Conservation (phyloP, 2,329 filamentous ascomycete genomes). For the Aureobasidium sp. region DNA sequence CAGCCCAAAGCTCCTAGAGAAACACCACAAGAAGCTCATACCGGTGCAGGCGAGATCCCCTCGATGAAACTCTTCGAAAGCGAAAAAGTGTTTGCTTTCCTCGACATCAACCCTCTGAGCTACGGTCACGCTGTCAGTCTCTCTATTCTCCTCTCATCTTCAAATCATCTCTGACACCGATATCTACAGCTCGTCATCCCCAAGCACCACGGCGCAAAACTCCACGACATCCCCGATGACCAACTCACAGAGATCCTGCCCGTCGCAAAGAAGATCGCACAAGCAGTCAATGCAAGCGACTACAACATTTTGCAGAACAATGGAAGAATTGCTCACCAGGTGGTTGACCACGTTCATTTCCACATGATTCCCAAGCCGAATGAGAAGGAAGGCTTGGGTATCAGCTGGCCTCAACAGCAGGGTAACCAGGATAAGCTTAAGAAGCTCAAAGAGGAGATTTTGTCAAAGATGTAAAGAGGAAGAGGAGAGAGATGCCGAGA, state of each 20-base stretch:
- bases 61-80: slow-evolving; percentile 94
- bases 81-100: slow-evolving; percentile 87
- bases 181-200: slow-evolving; percentile 76
- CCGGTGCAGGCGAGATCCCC: slow-evolving; percentile 73
- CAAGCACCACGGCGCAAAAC: slow-evolving; percentile 87
- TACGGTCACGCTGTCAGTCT: slow-evolving; percentile 74
- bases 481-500: neutral
- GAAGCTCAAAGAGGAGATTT: slow-evolving; percentile 72
- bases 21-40: neutral
- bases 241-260: slow-evolving; percentile 75
- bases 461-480: slow-evolving; percentile 66
- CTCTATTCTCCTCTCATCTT: neutral
- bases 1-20: neutral
- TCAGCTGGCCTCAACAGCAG: slow-evolving; percentile 70
- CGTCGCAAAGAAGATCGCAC: slow-evolving; percentile 78
- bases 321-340: slow-evolving; percentile 81
- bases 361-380: slow-evolving; percentile 98
- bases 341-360: slow-evolving; percentile 92
- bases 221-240: slow-evolving; percentile 88
- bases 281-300: slow-evolving; percentile 66
- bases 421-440: slow-evolving; percentile 79
- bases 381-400: slow-evolving; percentile 65
- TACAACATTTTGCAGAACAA: slow-evolving; percentile 98
- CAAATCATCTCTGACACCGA: neutral
- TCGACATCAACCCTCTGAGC: slow-evolving; percentile 88